A percentile compares a stretch with the other conserved stretches of the same genome.
Evolutionary conservation across 2,329 filamentous ascomycete genomes (phyloP).

Genomic region (Fusarium sp.): DNA sequence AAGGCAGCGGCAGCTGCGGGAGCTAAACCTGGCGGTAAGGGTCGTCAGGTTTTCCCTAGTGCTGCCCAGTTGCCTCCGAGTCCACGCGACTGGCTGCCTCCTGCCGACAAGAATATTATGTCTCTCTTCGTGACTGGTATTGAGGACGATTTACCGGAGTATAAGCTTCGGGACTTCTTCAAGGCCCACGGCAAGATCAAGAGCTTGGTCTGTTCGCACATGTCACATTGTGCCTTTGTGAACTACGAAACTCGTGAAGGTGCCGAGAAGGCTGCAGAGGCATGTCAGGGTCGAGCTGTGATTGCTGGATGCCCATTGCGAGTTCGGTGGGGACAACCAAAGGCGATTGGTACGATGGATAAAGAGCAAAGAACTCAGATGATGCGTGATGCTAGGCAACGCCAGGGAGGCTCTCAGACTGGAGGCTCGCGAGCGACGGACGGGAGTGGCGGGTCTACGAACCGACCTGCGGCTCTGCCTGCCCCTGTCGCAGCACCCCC

Average conservation of each 20-base stretch:
- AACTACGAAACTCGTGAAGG: conserved; percentile 89
- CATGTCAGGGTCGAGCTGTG: conserved; percentile 88
- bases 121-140: conserved; percentile 95
- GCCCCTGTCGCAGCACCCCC: conserved; percentile 78
- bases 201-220: conserved; percentile 94
- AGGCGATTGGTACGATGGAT: conserved; percentile 91
- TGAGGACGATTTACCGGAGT: conserved; percentile 94
- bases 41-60: conserved; percentile 72
- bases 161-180: conserved; percentile 92
- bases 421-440: conserved; percentile 46
- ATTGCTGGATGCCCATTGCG: conserved; percentile 91
- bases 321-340: conserved; percentile 92
- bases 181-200: conserved; percentile 88
- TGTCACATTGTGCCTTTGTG: conserved; percentile 96
- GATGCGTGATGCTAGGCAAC: conserved; percentile 74
- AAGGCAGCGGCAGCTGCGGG: conserved; percentile 64
- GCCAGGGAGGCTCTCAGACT: conserved; percentile 46
- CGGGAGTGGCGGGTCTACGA: conserved; percentile 44
- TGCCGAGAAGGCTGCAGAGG: conserved; percentile 86
- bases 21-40: conserved; percentile 60
- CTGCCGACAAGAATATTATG: conserved; percentile 85
- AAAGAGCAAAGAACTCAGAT: conserved; percentile 85
- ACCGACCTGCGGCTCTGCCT: conserved; percentile 41
- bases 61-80: conserved; percentile 81
- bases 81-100: conserved; percentile 87